Evolutionary conservation across 177 flowering plant genomes (phyloP), one percentile per base, ranked within the genome.

Genomic region (Vitis hybrid): DNA sequence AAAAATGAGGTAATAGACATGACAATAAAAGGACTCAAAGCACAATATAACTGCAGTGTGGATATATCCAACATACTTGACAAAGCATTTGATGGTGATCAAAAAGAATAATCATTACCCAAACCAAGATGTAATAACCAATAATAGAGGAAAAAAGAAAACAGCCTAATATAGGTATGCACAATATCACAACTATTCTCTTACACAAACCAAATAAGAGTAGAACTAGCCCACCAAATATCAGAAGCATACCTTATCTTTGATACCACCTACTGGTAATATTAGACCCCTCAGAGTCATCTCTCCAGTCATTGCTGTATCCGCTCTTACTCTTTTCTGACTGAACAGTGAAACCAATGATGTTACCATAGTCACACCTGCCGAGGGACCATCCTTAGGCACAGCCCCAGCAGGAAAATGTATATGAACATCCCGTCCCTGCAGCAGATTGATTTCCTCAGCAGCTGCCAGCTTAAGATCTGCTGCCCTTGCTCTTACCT

Each of bases 271-370:
- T 75, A 96, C 99, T 72, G 99, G 97, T 68, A 96, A 79, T n/a
- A 96, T 97, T 55, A 92, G 91, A 70, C 99, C 99, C 76, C 99
- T 83, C 65, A 96, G 72, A 66, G 98, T 96, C 90, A 96, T 86
- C 76, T 96, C 99, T 56, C 99, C 99, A 15, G 99, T 96, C 99
- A 96, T 96, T 64, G 99, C 99, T 60, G 99, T 96, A 70, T 96
- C 99, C 69, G 97, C 80, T 76, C 99, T 84, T 64, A 92, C 97
- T 62, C 82, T 82, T 78, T 72, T 87, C 74, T 86, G 87, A 76
- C 88, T 80, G 73, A 96, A 84, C 50, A 93, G 77, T 31, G 99
- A 96, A 75, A 96, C 97, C 56, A 96, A 84, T 60, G 99, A 85
- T 51, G 99, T 93, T 20, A 96, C 99, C 75, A 96, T 77, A 64